A percentile compares a stretch with the other conserved stretches of the same genome.
These are phyloP conservation scores for Sphaceloma murrayae DNA, from an alignment of 2,329 filamentous ascomycete species.

Conservation along the genomic window DNA sequence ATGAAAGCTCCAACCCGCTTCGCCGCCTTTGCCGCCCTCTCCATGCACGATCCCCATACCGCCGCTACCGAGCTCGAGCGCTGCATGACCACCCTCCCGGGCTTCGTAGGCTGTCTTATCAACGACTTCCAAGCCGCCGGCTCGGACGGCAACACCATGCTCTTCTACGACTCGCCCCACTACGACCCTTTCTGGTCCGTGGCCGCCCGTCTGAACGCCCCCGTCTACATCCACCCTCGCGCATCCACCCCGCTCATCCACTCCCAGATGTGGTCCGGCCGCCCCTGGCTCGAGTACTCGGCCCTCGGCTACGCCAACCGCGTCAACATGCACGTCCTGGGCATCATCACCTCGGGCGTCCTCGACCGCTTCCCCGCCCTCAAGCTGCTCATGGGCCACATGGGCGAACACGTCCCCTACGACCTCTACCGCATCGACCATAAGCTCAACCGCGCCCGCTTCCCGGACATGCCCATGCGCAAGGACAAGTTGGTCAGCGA, in stretches of 20 bases:
- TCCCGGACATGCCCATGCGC: conserved; percentile 18
- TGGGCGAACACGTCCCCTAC: conserved; percentile 50
- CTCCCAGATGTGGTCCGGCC: conserved; percentile 31
- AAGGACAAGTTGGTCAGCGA: conserved; percentile 38
- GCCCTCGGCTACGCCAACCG: conserved; percentile 44
- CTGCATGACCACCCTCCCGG: conserved; percentile 24
- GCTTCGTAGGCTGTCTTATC: conserved; percentile 30
- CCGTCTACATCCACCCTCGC: conserved; percentile 44
- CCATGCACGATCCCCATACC: conserved; percentile 26
- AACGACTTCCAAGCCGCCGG: conserved; percentile 26
- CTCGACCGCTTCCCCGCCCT: conserved; percentile 47
- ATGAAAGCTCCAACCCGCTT: conserved; percentile 24
- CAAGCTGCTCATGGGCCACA: conserved; percentile 48
- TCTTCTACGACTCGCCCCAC: conserved; percentile 27
- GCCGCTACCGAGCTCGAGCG: conserved; percentile 28
- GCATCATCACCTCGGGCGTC: conserved; percentile 43
- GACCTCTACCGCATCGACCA: conserved; percentile 41
- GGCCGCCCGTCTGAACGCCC: conserved; percentile 38
- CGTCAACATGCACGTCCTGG: conserved; percentile 42
- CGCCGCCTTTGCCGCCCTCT: conserved; percentile 29
- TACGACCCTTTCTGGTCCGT: conserved; percentile 27
- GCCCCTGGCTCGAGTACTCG: conserved; percentile 36
- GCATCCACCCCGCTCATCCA: conserved; percentile 27
- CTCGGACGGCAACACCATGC: conserved; percentile 23
- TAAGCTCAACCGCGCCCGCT: conserved; percentile 10